phyloP scores from a whole-genome alignment of 805 yeast genomes.

The Starmera caribaea region DNA sequence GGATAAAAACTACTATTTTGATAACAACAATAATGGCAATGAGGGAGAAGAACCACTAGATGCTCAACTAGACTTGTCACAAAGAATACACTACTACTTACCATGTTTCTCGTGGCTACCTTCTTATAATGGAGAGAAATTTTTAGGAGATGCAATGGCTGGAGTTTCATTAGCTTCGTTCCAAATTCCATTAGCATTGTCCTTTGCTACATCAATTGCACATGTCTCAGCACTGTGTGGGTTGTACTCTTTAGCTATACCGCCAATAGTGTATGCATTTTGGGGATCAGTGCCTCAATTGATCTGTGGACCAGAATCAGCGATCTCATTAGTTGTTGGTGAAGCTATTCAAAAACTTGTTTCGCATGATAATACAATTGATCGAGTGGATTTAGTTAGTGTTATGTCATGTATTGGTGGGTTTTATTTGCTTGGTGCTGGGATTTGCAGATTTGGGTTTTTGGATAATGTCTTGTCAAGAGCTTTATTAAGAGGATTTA shows the following conservation, averaged over 20 bases:
- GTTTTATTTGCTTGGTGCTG: conserved; percentile 57
- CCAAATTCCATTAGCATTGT: conserved; percentile 73
- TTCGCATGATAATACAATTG: conserved; percentile 31
- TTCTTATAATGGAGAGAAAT: conserved; percentile 28
- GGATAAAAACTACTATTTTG: no score
- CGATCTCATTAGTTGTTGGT: conserved; percentile 75
- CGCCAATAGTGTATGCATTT: conserved; percentile 69
- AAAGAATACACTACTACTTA: conserved; percentile 47
- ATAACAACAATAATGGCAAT: no score
- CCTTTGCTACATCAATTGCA: conserved; percentile 74
- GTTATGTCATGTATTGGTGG: conserved; percentile 73
- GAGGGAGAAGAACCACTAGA: no score
- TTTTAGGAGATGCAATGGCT: conserved; percentile 62
- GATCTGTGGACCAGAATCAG: conserved; percentile 90
- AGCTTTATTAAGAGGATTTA: conserved; percentile 71
- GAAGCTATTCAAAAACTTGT: conserved; percentile 57
- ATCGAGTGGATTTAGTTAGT: conserved; percentile 49
- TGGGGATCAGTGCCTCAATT: conserved; percentile 83
- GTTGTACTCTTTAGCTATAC: conserved; percentile 61
- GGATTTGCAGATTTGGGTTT: conserved; percentile 78
- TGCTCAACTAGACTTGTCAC: conserved; percentile 4
- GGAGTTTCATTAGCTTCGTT: conserved; percentile 85
- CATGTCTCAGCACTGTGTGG: conserved; percentile 80
- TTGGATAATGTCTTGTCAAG: conserved; percentile 72
- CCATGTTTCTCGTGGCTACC: conserved; percentile 66